Conservation (phyloP, 2,329 filamentous ascomycete genomes). For the Aphanocladium album region DNA sequence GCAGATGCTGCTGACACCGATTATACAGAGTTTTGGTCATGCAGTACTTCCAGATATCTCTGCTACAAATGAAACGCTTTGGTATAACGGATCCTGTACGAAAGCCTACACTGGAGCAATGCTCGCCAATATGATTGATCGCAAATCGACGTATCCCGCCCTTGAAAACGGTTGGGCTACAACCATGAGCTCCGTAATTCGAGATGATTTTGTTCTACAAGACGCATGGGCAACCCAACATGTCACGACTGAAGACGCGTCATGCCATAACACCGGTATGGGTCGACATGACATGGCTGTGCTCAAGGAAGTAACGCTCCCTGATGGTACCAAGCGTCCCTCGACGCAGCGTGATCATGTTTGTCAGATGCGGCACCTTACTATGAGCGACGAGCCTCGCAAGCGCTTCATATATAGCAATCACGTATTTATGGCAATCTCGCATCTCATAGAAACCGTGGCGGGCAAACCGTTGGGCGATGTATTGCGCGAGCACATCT, state of each 20-base stretch:
- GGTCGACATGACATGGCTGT: constrained; percentile 30
- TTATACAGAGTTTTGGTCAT: no score
- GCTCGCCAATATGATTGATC: constrained; percentile 41
- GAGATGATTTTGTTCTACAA: constrained; percentile 41
- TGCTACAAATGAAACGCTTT: constrained; percentile 39
- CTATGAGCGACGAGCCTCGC: constrained; percentile 35
- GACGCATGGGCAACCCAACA: constrained; percentile 36
- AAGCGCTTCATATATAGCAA: constrained; percentile 40
- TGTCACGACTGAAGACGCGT: constrained; percentile 44
- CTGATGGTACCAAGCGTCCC: constrained; percentile 24
- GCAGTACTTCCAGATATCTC: constrained; percentile 28
- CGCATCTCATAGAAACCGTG: constrained; percentile 34
- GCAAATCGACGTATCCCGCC: constrained; percentile 20
- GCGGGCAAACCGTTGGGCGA: constrained; percentile 27
- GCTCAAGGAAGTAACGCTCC: neutral
- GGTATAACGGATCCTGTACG: constrained; percentile 45
- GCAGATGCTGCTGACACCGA: no score
- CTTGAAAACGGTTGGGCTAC: constrained; percentile 33
- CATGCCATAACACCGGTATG: constrained; percentile 43
- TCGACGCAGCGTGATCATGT: constrained; percentile 27
- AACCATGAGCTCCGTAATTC: constrained; percentile 36
- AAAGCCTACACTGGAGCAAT: constrained; percentile 46
- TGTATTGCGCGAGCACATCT: constrained; percentile 33
- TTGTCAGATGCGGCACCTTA: constrained; percentile 35
- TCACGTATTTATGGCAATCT: constrained; percentile 37